Evolutionary conservation across 106 monocot genomes (phyloP).

Genomic region (Dendrobium officinale): DNA sequence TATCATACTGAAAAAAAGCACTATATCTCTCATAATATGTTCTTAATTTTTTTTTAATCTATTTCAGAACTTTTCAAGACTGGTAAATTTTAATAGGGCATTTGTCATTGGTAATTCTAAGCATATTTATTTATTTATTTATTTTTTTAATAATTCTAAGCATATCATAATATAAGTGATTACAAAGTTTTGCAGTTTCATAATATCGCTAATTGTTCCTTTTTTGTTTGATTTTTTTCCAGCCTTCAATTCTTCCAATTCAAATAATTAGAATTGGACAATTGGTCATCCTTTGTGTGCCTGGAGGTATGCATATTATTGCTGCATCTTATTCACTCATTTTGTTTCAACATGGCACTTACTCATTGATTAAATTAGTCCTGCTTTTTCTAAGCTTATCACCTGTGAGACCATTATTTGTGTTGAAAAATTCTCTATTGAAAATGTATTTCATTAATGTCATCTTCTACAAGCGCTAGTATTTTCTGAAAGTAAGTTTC

Average conservation of each 20-base stretch:
- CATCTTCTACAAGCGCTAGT: not conserved
- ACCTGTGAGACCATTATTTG: not conserved
- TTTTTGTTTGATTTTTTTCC: constrained; percentile 4
- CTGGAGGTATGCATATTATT: constrained; percentile 59
- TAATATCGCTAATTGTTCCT: constrained; percentile 2
- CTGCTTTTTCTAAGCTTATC: not conserved
- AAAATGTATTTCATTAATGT: not conserved
- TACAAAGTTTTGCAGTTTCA: not conserved
- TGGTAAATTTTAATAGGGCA: not conserved
- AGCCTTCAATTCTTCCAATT: constrained; percentile 93
- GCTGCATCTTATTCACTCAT: not conserved
- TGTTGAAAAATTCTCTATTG: not conserved
- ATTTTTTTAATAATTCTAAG: not conserved
- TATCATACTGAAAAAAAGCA: not conserved
- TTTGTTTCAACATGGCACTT: not conserved
- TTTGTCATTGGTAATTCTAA: not conserved
- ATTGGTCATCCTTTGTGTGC: constrained; percentile 82
- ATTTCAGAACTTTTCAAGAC: not conserved
- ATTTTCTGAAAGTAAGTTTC: no score
- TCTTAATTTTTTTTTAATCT: not conserved
- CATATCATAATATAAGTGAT: not conserved
- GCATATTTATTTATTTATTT: not conserved
- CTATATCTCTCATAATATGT: not conserved
- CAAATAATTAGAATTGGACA: constrained; percentile 84
- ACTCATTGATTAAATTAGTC: not conserved